These are phyloP conservation scores for Cystodermella granulosa DNA, from an alignment of 1,284 basidiomycete genomes.

Conservation along the genomic window DNA sequence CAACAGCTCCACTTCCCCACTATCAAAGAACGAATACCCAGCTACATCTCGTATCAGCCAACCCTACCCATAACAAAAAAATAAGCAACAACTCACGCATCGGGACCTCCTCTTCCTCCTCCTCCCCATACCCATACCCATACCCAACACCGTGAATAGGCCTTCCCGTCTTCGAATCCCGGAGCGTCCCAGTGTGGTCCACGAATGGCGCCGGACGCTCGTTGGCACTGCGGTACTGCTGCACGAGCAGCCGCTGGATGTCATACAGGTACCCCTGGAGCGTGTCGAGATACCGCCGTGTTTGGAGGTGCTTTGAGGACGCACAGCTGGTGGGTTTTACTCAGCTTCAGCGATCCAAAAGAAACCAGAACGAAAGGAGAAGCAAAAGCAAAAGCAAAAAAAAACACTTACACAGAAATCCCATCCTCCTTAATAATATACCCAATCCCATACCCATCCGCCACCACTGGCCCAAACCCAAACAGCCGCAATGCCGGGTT, in stretches of 20 bases:
- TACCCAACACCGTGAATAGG: constrained; percentile 56
- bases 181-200: constrained; percentile 72
- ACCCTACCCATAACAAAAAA: constrained; percentile 7
- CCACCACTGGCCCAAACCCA: constrained; percentile 86
- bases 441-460: constrained; percentile 89
- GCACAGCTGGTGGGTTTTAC: too few species aligned
- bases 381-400: constrained; percentile 5
- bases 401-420: constrained; percentile 63
- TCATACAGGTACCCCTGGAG: constrained; percentile 79
- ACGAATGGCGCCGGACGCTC: constrained; percentile 77
- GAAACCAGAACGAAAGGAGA: neutral
- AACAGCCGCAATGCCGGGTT: constrained; percentile 89
- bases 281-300: constrained; percentile 82
- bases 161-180: constrained; percentile 77
- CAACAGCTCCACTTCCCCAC: constrained; percentile 62
- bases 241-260: constrained; percentile 71
- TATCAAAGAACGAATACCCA: constrained; percentile 87
- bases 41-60: constrained; percentile 38
- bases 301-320: constrained; percentile 93
- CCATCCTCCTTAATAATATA: constrained; percentile 98
- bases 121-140: constrained; percentile 44
- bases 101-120: constrained; percentile 48
- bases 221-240: constrained; percentile 77
- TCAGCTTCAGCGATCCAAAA: too few species aligned
- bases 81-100: constrained; percentile 54